Percentiles rank a stretch among this genome's conserved stretches.
These are phyloP conservation scores for Penicillium coprophilum DNA, from an alignment of 495 filamentous ascomycete genomes.

Conservation along the genomic window DNA sequence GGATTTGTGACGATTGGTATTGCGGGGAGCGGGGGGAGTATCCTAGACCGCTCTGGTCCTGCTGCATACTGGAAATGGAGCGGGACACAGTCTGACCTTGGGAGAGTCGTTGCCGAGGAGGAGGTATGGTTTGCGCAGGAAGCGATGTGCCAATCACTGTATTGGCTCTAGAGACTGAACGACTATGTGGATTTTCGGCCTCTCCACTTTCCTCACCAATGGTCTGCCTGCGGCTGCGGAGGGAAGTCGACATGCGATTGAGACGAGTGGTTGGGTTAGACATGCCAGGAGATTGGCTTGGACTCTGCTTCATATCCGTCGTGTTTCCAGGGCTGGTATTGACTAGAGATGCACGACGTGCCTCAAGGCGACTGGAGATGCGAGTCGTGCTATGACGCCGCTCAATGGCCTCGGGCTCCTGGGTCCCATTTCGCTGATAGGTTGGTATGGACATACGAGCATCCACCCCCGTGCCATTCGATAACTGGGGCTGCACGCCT, in stretches of 20 bases:
- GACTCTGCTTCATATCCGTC: constrained; percentile 24
- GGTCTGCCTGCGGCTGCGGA: constrained; percentile 36
- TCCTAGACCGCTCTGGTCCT: constrained; percentile 23
- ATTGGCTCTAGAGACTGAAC: constrained; percentile 42
- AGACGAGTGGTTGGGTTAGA: constrained; percentile 36
- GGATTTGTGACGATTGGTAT: constrained; percentile 23
- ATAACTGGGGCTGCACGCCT: constrained; percentile 21
- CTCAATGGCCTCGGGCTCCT: constrained; percentile 43
- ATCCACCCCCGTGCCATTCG: constrained; percentile 35
- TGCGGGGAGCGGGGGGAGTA: constrained; percentile 26
- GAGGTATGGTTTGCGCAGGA: constrained; percentile 29
- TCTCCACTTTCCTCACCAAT: constrained; percentile 36
- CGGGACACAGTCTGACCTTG: constrained; percentile 42
- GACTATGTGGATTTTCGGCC: constrained; percentile 23
- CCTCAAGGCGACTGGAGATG: constrained; percentile 68
- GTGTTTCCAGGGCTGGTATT: constrained; percentile 33
- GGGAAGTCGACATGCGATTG: constrained; percentile 40
- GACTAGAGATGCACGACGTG: constrained; percentile 64
- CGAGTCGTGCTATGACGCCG: constrained; percentile 56
- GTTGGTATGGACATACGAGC: constrained; percentile 29
- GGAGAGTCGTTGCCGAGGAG: constrained; percentile 39
- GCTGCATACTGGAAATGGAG: constrained; percentile 24
- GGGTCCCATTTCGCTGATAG: constrained; percentile 41
- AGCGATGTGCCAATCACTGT: constrained; percentile 39
- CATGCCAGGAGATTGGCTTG: constrained; percentile 30